Base-by-base conservation (phyloP, 768 basidiomycete species). In the Tylopilus rubrobrunneus region DNA sequence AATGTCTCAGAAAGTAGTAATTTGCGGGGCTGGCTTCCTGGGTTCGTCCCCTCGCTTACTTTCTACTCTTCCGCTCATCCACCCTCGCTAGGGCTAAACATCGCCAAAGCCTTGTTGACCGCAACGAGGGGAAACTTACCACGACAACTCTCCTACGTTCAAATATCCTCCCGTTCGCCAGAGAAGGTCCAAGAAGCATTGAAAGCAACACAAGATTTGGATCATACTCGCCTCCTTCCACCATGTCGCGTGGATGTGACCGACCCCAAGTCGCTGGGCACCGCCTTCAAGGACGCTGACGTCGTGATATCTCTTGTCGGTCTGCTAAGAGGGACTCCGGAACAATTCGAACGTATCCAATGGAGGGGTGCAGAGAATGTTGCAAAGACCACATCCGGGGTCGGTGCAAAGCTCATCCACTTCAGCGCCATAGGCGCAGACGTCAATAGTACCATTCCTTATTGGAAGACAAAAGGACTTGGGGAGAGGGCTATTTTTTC, bases 361-460 rank as follows among this genome's bases (percentile, higher is more conserved):
- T 77, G 78, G 74, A 74, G 73, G 59, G 87, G 88, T 5, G 84
- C 83, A 17, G 78, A 82, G 58, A 85, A 87, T 59, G 81, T 90
- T 8, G 85, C 86, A 1, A 60, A 64, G 36, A 76, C 76, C 2
- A 80, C 84, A 0, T 76, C 73, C 53, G 65, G 73, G 7, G 74
- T 66, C 28, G 82, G 81, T 12, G 84, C 84, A 7, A 82, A 78
- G 59, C 70, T 86, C 17, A 74, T 86, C 23, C 85, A 87, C 59
- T 69, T 91, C 60, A 86, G 84, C 56, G 85, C 87, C 23, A 86
- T 90, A 61, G 86, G 86, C n/a, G 85, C 86, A n/a, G 76, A 87
- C 62, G 59, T 73, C 1, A 58, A 71, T 11, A 87, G 85, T 54
- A 58, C 67, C 11, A 77, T 88, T 43, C 77, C 82, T 14, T 90